Base-by-base conservation (phyloP, 352 stramenopile genomes). In the Detonula confervacea region DNA sequence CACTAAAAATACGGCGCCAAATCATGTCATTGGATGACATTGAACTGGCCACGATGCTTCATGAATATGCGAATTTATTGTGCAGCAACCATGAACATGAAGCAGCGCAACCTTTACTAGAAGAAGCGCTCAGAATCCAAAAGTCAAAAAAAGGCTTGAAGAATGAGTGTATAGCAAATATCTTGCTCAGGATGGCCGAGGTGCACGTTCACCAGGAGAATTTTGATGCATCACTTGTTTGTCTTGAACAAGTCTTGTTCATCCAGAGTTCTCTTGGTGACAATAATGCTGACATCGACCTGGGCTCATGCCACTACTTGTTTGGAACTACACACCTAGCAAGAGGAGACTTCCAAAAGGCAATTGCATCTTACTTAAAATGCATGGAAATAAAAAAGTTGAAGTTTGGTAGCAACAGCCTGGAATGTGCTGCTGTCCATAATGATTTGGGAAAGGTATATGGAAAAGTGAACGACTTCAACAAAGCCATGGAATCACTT, bases 401-500 rank as follows among this genome's bases (percentile, higher is more conserved):
- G 5, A 71, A 73, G 27, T 81, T 64, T 59, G 75, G 72, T 30
- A n/a, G n/a, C 25, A 68, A 84, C 4, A 86, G 76, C 55, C 51
- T 84, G 30, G 77, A 84, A 61, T 83, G 80, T 61, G 77, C 81
- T 54, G 42, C 55, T 63, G 60, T 86, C 37, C 57, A 82, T 16
- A 77, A 83, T 37, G 63, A 82, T 61, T 68, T 87, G 63, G 81
- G 77, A 24, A 77, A 79, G 37, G 81, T 68, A 24, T 83, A 84
- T 55, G 78, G 76, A 52, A 83, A 79, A 42, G 52, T 70, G 25
- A 1, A 67, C 1, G 57, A 86, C 29, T 83, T 76, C 55, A 73
- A 84, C 25, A 83, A 79, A 14, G 77, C 81, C 16, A 84, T 88
- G 66, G 62, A 80, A 71, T 86, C 64, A 11, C 72, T 87, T 75